Conservation (phyloP, 176 grass and related monocot genomes). For the sorghum (Sorghum bicolor) region DNA sequence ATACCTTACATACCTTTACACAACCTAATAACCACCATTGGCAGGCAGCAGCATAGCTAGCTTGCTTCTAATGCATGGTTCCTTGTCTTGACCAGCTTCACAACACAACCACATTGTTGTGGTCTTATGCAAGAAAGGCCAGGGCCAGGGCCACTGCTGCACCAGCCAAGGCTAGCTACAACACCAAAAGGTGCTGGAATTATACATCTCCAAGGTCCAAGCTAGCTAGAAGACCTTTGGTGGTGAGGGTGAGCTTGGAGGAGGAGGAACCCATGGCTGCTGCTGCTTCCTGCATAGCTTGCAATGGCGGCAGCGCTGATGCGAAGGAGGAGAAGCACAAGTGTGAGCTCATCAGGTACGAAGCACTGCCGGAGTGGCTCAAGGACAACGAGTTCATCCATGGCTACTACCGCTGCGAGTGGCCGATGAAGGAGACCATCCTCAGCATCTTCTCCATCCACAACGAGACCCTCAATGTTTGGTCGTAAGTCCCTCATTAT, state of each 20-base stretch:
- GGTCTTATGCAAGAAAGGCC: constrained; percentile 18
- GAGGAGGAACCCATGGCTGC: constrained; percentile 44
- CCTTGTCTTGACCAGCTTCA: constrained; percentile 20
- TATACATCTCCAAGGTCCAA: neutral
- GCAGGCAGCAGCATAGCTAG: neutral
- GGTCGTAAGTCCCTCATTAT: constrained; percentile 48
- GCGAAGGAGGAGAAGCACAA: neutral
- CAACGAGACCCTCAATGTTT: constrained; percentile 89
- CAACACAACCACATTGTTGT: neutral
- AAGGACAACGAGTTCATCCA: constrained; percentile 87
- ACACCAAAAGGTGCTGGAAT: neutral
- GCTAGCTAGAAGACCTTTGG: neutral
- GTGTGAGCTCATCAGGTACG: constrained; percentile 54
- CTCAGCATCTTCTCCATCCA: constrained; percentile 88
- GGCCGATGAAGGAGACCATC: constrained; percentile 76
- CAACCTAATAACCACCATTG: constrained; percentile 39
- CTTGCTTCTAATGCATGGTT: constrained; percentile 10
- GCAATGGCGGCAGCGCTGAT: neutral
- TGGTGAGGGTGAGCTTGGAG: constrained; percentile 26
- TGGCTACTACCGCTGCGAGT: constrained; percentile 70
- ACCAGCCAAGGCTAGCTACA: neutral
- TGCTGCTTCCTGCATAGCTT: constrained; percentile 9
- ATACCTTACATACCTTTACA: neutral
- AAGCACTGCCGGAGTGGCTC: constrained; percentile 66
- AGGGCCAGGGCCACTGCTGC: neutral